phyloP scores from a whole-genome alignment of 306 rosid species.

The Prunus campanulata region DNA sequence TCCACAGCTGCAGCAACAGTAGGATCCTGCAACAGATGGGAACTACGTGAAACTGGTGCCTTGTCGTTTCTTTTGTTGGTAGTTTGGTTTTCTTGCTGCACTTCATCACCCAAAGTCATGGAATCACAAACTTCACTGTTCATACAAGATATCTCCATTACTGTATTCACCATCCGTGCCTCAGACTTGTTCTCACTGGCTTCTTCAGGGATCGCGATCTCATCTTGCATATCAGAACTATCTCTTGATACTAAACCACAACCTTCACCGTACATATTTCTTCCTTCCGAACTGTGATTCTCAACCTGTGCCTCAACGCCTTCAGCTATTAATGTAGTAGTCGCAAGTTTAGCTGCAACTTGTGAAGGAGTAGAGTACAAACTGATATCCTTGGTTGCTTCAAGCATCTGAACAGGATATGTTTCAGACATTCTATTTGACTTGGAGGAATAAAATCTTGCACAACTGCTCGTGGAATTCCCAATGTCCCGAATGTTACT shows the following conservation, averaged over 20 bases:
- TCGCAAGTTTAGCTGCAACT: conserved; percentile 20
- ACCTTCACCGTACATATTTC: conserved; percentile 24
- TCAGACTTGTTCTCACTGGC: conserved; percentile 21
- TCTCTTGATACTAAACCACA: conserved; percentile 16
- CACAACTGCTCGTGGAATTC: conserved; percentile 39
- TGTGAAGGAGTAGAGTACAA: conserved; percentile 23
- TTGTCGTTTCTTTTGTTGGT: conserved; percentile 16
- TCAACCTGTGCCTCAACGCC: conserved; percentile 30
- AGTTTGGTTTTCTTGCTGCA: conserved; percentile 33
- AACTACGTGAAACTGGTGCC: conserved; percentile 16
- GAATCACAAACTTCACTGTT: conserved; percentile 24
- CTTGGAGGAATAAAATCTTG: conserved; percentile 27
- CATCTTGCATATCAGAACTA: conserved; percentile 29
- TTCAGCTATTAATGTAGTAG: conserved; percentile 22
- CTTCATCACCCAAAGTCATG: conserved; percentile 21
- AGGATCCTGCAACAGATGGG: conserved; percentile 6
- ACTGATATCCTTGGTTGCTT: conserved; percentile 24
- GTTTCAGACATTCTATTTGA: conserved; percentile 34
- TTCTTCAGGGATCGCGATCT: conserved; percentile 28
- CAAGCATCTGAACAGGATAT: conserved; percentile 36
- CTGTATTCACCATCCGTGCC: conserved; percentile 18
- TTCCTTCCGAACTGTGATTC: conserved; percentile 29
- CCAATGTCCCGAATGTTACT: conserved; percentile 19
- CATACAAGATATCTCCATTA: conserved; percentile 23
- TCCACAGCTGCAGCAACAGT: neutral